These are phyloP conservation scores for Ophiognomonia clavigignenti-juglandacearum DNA, from an alignment of 2,329 filamentous ascomycete genomes.

Conservation along the genomic window DNA sequence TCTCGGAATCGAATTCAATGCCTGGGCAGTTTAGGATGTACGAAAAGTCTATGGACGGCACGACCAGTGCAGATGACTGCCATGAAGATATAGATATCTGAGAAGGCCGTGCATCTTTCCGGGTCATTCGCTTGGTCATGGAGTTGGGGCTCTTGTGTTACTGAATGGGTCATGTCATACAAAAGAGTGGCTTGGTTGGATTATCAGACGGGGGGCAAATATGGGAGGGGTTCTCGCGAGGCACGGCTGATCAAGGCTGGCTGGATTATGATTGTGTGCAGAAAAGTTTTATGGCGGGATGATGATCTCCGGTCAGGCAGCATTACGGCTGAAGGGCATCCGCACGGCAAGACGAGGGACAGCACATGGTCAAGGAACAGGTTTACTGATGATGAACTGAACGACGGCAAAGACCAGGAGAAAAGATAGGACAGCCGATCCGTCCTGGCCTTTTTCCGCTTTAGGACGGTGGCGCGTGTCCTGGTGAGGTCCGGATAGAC, in stretches of 20 bases:
- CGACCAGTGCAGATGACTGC: background rate
- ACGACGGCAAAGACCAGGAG: constrained; percentile 1
- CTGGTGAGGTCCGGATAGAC: background rate
- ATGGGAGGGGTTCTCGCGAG: constrained; percentile 1
- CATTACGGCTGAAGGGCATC: background rate
- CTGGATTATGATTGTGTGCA: constrained; percentile 5
- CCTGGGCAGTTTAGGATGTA: background rate
- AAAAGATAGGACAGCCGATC: background rate
- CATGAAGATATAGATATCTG: background rate
- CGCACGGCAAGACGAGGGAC: constrained; percentile 6
- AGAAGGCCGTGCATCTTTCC: background rate
- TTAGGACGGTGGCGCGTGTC: background rate
- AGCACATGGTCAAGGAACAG: constrained; percentile 3
- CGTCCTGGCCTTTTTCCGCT: background rate
- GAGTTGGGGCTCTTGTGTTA: constrained; percentile 6
- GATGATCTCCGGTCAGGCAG: constrained; percentile 5
- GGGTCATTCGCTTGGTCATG: background rate
- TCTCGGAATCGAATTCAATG: background rate
- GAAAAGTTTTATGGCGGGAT: constrained; percentile 8
- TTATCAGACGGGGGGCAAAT: background rate
- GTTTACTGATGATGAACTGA: constrained; percentile 6
- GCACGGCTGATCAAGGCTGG: background rate
- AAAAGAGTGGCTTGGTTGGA: background rate
- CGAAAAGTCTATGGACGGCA: background rate
- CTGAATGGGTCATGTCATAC: constrained; percentile 4